Conservation (phyloP, 768 basidiomycete genomes). For the Trichaptum fuscoviolaceum region DNA sequence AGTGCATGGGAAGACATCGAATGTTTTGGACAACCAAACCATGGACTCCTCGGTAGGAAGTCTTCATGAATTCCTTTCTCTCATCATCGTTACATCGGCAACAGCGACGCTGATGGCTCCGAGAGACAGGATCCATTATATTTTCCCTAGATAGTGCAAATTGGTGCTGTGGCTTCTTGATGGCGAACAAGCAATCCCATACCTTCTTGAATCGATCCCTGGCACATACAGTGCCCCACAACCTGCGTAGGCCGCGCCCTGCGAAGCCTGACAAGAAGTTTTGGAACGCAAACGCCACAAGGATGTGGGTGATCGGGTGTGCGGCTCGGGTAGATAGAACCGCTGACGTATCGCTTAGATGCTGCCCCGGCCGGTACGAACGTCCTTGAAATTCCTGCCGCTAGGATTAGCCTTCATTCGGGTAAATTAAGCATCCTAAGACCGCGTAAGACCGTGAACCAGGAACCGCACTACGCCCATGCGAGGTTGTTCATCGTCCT, state of each 20-base stretch:
- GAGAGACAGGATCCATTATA: neutral
- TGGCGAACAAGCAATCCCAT: neutral
- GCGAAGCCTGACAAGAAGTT: neutral
- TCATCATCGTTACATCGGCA: neutral
- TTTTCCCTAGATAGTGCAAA: neutral
- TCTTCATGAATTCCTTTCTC: neutral
- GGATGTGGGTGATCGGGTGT: neutral
- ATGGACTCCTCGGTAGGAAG: conserved; percentile 1
- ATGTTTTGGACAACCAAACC: neutral
- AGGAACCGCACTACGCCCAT: neutral
- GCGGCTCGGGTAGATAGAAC: neutral
- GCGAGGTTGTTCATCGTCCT: neutral
- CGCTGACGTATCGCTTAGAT: conserved; percentile 1
- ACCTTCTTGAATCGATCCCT: neutral
- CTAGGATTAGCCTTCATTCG: conserved; percentile 1
- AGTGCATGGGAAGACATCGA: neutral
- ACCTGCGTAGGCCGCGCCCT: neutral
- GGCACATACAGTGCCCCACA: neutral
- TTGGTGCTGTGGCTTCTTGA: neutral
- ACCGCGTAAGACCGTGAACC: neutral
- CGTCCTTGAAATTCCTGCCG: neutral
- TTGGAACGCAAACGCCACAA: neutral
- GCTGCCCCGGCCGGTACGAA: neutral
- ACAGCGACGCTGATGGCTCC: neutral
- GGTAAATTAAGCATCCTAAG: neutral